Percentiles rank a stretch among this genome's conserved stretches.
These are phyloP conservation scores for Gynochthodes officinalis DNA, from an alignment of 257 asterid genomes.

Conservation along the genomic window DNA sequence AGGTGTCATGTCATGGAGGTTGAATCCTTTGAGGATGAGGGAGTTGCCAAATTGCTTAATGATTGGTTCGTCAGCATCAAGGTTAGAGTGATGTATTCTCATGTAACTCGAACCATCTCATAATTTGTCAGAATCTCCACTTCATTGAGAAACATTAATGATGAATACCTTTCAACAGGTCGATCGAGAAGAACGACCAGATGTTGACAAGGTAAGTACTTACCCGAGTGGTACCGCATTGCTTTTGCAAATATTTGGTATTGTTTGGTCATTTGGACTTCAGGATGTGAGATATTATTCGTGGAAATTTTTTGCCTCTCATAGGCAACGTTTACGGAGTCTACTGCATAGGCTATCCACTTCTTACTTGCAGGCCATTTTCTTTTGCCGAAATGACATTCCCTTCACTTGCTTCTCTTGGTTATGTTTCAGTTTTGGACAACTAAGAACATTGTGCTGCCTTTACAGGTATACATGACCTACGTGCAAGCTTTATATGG, in stretches of 20 bases:
- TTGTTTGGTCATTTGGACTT: not conserved
- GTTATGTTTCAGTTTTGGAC: not conserved
- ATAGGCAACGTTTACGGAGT: too few relatives aligned
- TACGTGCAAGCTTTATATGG: constrained; percentile 91
- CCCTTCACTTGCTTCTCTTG: not conserved
- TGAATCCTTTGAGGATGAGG: constrained; percentile 89
- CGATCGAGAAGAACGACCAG: constrained; percentile 96
- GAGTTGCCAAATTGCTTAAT: constrained; percentile 73
- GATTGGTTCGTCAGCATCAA: constrained; percentile 91
- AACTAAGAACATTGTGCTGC: not conserved
- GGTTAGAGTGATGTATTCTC: constrained; percentile 35
- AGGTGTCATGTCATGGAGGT: constrained; percentile 99
- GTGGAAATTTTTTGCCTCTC: too few relatives aligned
- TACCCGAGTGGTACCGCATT: not conserved
- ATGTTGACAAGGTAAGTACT: constrained; percentile 77
- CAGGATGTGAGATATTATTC: not conserved
- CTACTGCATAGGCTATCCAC: not conserved
- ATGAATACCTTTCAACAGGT: constrained; percentile 43
- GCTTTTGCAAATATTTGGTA: not conserved
- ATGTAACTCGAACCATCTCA: not conserved
- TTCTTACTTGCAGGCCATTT: not conserved
- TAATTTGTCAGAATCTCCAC: not conserved
- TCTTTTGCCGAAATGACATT: not conserved
- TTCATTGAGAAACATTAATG: not conserved
- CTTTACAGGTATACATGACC: constrained; percentile 86